Conservation (phyloP, 495 filamentous ascomycete species). For the Oleoguttula mirabilis region DNA sequence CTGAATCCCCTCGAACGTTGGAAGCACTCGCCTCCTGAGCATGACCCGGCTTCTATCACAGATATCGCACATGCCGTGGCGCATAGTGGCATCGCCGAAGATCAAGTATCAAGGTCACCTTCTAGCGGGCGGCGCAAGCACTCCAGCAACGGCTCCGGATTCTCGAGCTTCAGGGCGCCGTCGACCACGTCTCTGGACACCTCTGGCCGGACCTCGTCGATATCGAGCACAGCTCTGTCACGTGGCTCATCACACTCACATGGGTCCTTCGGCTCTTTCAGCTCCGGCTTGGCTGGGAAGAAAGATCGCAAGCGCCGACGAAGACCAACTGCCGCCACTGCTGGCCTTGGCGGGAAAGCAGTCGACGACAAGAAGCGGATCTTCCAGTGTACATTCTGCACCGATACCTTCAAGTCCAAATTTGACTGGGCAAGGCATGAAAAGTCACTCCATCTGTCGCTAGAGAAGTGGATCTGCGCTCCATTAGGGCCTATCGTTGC, state of each 20-base stretch:
- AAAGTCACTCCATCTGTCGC: constrained; percentile 62
- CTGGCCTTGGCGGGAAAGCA: constrained; percentile 35
- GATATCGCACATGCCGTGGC: constrained; percentile 70
- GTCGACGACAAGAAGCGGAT: constrained; percentile 35
- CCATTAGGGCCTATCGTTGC: constrained; percentile 36
- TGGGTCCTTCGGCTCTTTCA: constrained; percentile 42
- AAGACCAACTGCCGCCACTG: constrained; percentile 40
- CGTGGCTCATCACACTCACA: constrained; percentile 59
- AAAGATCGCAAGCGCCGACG: constrained; percentile 63
- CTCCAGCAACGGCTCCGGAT: constrained; percentile 50
- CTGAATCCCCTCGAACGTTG: constrained; percentile 80
- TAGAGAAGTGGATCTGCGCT: constrained; percentile 71
- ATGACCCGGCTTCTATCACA: constrained; percentile 69
- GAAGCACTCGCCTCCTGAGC: constrained; percentile 73
- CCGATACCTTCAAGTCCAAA: constrained; percentile 66
- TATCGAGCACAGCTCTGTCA: constrained; percentile 25
- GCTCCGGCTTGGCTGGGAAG: constrained; percentile 47
- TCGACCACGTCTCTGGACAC: constrained; percentile 64
- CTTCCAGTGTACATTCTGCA: constrained; percentile 79
- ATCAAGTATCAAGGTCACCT: constrained; percentile 7
- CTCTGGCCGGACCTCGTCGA: constrained; percentile 4
- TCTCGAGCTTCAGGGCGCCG: constrained; percentile 44
- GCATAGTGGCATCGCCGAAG: constrained; percentile 30
- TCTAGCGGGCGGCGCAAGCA: constrained; percentile 20
- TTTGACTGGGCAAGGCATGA: constrained; percentile 81